Conservation (phyloP, 768 basidiomycete species). For the Lepiota venenata region DNA sequence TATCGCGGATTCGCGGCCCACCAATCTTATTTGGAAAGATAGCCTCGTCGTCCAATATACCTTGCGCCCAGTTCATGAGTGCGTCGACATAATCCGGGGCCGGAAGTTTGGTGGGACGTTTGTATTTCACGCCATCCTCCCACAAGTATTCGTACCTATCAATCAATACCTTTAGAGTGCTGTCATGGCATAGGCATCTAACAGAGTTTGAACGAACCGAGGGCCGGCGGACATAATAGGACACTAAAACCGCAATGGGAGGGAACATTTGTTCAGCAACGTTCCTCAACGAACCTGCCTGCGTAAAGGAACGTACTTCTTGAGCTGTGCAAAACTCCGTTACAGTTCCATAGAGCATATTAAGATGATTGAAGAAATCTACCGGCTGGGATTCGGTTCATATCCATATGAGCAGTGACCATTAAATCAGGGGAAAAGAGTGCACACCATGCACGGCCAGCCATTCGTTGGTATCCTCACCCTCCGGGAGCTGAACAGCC, state of each 20-base stretch:
- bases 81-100: conserved; percentile 97
- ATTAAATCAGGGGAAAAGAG: not conserved
- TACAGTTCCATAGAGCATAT: conserved; percentile 98
- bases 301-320: conserved; percentile 53
- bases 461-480: conserved; percentile 98
- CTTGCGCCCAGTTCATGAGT: conserved; percentile 98
- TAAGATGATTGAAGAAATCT: conserved; percentile 99
- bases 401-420: not conserved
- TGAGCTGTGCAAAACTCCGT: conserved; percentile 97
- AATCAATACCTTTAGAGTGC: not conserved
- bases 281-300: conserved; percentile 6
- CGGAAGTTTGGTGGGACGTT: conserved; percentile 88
- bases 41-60: conserved; percentile 85
- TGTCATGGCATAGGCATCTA: not conserved
- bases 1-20: conserved; percentile 22
- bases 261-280: not conserved
- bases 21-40: conserved; percentile 97
- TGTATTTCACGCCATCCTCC: conserved; percentile 88
- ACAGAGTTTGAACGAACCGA: conserved; percentile 48
- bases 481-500: conserved; percentile 93
- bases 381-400: conserved; percentile 58
- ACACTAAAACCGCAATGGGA: conserved; percentile 45
- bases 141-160: conserved; percentile 89
- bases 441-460: conserved; percentile 93
- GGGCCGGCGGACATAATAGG: conserved; percentile 97